These are phyloP conservation scores for Suhomyces maxii DNA, from an alignment of 1,139 yeast species.

Conservation along the genomic window DNA sequence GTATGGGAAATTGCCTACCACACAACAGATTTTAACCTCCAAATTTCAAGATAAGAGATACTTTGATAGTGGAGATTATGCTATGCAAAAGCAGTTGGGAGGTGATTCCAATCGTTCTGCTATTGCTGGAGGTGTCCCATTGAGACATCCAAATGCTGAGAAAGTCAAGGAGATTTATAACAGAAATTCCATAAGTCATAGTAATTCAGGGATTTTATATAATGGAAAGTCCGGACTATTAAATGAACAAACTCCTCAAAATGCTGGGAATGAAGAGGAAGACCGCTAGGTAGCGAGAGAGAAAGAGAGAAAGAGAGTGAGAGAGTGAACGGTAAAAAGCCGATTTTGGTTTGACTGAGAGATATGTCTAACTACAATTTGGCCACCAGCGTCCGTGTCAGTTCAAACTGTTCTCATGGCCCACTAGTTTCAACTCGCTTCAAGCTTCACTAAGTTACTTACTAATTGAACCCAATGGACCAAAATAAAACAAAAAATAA, in stretches of 20 bases:
- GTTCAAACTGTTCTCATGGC: too few species aligned
- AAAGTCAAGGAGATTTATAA: slow-evolving; percentile 49
- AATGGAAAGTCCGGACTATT: slow-evolving; percentile 50
- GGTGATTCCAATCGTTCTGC: slow-evolving; percentile 25
- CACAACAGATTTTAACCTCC: slow-evolving; percentile 75
- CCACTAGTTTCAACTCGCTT: too few species aligned
- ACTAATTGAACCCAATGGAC: too few species aligned
- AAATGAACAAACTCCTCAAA: slow-evolving; percentile 40
- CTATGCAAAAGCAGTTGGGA: slow-evolving; percentile 69
- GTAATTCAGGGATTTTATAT: slow-evolving; percentile 45
- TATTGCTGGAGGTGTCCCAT: slow-evolving; percentile 35
- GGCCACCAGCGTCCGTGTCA: too few species aligned
- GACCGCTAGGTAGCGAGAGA: background rate
- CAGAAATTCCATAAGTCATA: slow-evolving; percentile 46
- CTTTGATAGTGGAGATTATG: slow-evolving; percentile 97
- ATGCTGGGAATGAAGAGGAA: slow-evolving; percentile 20
- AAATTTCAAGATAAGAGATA: slow-evolving; percentile 87
- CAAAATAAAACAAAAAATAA: too few species aligned
- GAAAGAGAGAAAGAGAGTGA: background rate
- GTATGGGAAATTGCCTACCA: slow-evolving; percentile 88
- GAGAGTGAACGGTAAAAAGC: too few species aligned
- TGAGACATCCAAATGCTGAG: slow-evolving; percentile 52
- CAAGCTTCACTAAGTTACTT: too few species aligned
- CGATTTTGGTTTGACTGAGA: too few species aligned
- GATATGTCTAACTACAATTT: too few species aligned